These are phyloP conservation scores for Amoebophrya sp. DNA, from an alignment of 169 alveolate species.

Conservation along the genomic window DNA sequence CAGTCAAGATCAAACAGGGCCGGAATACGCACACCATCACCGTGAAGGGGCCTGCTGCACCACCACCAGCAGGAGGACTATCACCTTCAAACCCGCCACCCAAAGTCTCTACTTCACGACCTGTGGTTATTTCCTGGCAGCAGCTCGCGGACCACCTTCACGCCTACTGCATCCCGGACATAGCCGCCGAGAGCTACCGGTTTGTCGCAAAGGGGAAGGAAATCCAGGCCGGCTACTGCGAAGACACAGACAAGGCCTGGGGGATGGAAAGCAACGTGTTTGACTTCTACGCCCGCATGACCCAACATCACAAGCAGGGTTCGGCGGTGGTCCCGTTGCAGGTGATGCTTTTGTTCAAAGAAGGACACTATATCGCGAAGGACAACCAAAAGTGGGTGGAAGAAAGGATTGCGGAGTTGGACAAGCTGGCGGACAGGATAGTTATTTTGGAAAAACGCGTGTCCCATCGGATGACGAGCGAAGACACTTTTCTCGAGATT, in stretches of 20 bases:
- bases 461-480: not conserved
- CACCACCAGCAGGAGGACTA: too few species aligned
- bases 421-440: not conserved
- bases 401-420: not conserved
- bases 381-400: not conserved
- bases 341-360: not conserved
- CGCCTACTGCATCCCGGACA: not conserved
- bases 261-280: too few species aligned
- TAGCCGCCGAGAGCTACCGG: not conserved
- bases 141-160: not conserved
- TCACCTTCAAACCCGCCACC: too few species aligned
- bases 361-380: not conserved
- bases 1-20: not conserved
- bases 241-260: too few species aligned
- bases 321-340: too few species aligned
- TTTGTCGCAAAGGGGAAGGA: not conserved
- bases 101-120: too few species aligned
- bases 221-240: too few species aligned
- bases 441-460: not conserved
- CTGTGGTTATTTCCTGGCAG: not conserved
- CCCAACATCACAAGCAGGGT: too few species aligned
- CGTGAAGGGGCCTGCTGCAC: too few species aligned
- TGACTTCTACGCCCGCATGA: too few species aligned
- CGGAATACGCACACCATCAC: not conserved
- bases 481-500: not conserved